Conservation (phyloP, 495 filamentous ascomycete species). For the Acidiella bohemica region DNA sequence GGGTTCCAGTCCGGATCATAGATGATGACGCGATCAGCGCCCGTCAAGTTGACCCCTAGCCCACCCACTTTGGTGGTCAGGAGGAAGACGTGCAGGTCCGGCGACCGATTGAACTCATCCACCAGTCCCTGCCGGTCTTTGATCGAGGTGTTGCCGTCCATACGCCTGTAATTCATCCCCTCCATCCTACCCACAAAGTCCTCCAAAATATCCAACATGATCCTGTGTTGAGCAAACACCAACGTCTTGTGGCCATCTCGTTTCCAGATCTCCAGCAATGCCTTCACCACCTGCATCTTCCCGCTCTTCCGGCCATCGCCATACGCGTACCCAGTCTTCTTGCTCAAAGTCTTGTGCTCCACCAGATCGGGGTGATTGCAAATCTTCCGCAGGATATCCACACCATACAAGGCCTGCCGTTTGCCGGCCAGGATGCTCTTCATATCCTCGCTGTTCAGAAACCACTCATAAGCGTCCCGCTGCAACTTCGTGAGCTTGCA, state of each 20-base stretch:
- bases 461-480: conserved; percentile 58
- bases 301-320: conserved; percentile 64
- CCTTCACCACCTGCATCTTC: conserved; percentile 88
- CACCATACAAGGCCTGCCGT: conserved; percentile 69
- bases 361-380: conserved; percentile 91
- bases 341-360: conserved; percentile 46
- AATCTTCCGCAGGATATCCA: conserved; percentile 87
- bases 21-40: conserved; percentile 90
- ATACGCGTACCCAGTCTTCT: conserved; percentile 53
- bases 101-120: conserved; percentile 77
- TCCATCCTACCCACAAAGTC: conserved; percentile 52
- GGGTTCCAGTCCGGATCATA: conserved; percentile 98
- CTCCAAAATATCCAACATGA: conserved; percentile 89
- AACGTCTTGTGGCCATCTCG: conserved; percentile 77
- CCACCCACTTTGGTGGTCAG: conserved; percentile 92
- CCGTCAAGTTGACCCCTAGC: conserved; percentile 84
- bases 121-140: conserved; percentile 70
- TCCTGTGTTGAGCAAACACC: conserved; percentile 77
- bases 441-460: conserved; percentile 75
- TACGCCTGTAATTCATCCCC: conserved; percentile 63
- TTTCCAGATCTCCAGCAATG: conserved; percentile 74
- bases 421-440: conserved; percentile 57
- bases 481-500: conserved; percentile 77
- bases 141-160: conserved; percentile 85
- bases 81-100: conserved; percentile 72